phyloP scores from a whole-genome alignment of 768 basidiomycete species.

The Trametes cinnabarina region DNA sequence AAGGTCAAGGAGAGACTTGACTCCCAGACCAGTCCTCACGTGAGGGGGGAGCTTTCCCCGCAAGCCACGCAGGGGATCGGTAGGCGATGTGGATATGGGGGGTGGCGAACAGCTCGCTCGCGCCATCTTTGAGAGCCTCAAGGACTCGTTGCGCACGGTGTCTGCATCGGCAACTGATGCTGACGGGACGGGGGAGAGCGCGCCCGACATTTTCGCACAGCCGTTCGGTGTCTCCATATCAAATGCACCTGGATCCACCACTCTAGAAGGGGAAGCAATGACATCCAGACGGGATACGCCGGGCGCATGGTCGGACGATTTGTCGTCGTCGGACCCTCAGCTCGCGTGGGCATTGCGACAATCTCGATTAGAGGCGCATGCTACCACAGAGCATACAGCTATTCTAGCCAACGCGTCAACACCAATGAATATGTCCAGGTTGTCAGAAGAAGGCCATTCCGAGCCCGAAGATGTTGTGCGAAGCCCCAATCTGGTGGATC shows the following conservation, averaged over 20 bases:
- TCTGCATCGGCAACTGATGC: not conserved
- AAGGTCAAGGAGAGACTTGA: not conserved
- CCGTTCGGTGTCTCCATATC: slow-evolving; percentile 12
- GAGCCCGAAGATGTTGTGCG: too few species aligned
- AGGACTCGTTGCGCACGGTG: slow-evolving; percentile 7
- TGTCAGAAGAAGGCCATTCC: too few species aligned
- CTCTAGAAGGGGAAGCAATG: not conserved
- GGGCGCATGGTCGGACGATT: not conserved
- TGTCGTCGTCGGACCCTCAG: slow-evolving; percentile 9
- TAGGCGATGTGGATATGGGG: slow-evolving; percentile 8
- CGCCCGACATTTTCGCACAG: not conserved
- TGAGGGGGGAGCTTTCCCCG: too few species aligned
- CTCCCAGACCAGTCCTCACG: too few species aligned
- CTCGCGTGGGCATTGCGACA: slow-evolving; percentile 34
- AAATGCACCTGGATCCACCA: not conserved
- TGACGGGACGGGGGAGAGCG: not conserved
- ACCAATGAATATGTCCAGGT: too few species aligned
- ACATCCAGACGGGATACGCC: not conserved
- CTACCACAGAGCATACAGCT: not conserved
- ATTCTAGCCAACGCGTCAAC: not conserved
- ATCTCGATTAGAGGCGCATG: not conserved
- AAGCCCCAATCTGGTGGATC: too few species aligned
- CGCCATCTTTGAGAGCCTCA: slow-evolving; percentile 25
- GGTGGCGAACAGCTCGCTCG: slow-evolving; percentile 18
- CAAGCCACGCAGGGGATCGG: slow-evolving; percentile 39